Conservation (phyloP, 2,329 filamentous ascomycete genomes). For the Stachybotrys elegans region DNA sequence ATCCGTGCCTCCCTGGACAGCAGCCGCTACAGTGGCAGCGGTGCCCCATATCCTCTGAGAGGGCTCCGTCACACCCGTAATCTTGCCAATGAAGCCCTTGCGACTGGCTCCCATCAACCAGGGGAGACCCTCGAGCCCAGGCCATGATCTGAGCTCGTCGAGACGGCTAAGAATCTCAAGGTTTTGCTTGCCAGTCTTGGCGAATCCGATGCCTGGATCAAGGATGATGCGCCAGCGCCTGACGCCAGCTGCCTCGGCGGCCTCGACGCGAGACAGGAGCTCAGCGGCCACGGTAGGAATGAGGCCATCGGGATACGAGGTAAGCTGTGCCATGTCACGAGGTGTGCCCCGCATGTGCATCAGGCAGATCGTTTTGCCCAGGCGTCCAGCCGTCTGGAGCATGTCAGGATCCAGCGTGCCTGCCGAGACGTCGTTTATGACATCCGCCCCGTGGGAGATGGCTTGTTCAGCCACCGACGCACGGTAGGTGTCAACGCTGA, state of each 20-base stretch:
- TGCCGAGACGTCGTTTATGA: slow-evolving; percentile 92
- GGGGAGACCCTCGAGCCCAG: slow-evolving; percentile 64
- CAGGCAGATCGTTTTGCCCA: slow-evolving; percentile 73
- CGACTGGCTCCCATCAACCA: slow-evolving; percentile 88
- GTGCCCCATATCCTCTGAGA: slow-evolving; percentile 77
- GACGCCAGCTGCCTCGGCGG: slow-evolving; percentile 75
- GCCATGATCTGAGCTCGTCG: slow-evolving; percentile 57
- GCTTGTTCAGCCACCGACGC: slow-evolving; percentile 75
- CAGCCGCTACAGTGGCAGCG: slow-evolving; percentile 79
- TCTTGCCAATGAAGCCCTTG: slow-evolving; percentile 80
- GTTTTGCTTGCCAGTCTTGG: slow-evolving; percentile 79
- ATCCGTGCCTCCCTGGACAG: slow-evolving; percentile 82
- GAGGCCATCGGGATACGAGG: slow-evolving; percentile 64
- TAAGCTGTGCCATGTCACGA: slow-evolving; percentile 68
- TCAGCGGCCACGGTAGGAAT: slow-evolving; percentile 62
- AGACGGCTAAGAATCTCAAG: slow-evolving; percentile 69
- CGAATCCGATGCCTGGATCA: slow-evolving; percentile 91
- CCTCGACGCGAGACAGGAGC: slow-evolving; percentile 63
- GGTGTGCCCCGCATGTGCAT: slow-evolving; percentile 95
- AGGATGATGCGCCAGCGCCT: slow-evolving; percentile 91
- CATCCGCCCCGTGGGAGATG: slow-evolving; percentile 74
- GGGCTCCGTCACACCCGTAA: slow-evolving; percentile 71
- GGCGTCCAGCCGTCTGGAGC: slow-evolving; percentile 71
- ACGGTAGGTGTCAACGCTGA: slow-evolving; percentile 92
- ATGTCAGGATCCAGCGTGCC: slow-evolving; percentile 75